Conservation (phyloP, 768 basidiomycete genomes). For the Pisolithus microcarpus region DNA sequence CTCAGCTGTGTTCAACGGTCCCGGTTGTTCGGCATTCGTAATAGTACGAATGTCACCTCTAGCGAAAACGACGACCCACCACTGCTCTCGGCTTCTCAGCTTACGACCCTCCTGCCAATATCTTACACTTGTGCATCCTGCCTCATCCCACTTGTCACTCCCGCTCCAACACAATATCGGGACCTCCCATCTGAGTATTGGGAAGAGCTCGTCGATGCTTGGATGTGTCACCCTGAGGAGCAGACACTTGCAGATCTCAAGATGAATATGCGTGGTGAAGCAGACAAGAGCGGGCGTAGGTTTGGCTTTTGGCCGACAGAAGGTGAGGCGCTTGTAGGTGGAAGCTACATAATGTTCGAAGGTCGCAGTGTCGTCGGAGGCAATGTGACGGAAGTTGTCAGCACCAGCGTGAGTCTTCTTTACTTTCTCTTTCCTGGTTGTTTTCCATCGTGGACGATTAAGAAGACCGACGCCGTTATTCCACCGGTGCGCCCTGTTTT, state of each 20-base stretch:
- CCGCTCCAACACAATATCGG: constrained; percentile 51
- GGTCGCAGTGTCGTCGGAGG: constrained; percentile 39
- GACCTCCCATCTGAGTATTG: constrained; percentile 95
- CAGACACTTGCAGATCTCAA: constrained; percentile 63
- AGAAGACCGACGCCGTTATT: constrained; percentile 87
- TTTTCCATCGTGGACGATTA: constrained; percentile 53
- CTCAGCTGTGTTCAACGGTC: constrained; percentile 32
- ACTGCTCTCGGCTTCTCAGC: constrained; percentile 65
- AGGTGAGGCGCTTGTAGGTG: constrained; percentile 77
- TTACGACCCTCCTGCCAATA: constrained; percentile 47
- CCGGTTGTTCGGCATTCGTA: neutral
- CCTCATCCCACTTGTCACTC: constrained; percentile 59
- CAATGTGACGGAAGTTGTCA: constrained; percentile 14
- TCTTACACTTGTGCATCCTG: constrained; percentile 76
- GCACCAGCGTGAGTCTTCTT: constrained; percentile 43
- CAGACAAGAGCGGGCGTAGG: constrained; percentile 14
- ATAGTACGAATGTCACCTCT: neutral
- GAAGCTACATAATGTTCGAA: constrained; percentile 79
- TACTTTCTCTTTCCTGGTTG: constrained; percentile 4
- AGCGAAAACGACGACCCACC: constrained; percentile 26
- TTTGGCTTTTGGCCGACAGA: constrained; percentile 73
- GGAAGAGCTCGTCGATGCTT: constrained; percentile 94
- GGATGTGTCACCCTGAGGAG: constrained; percentile 91
- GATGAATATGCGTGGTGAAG: constrained; percentile 12
- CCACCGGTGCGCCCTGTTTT: constrained; percentile 45